Evolutionary conservation across 805 yeast species (phyloP).

Genomic region (Cyberlindnera amylophila): DNA sequence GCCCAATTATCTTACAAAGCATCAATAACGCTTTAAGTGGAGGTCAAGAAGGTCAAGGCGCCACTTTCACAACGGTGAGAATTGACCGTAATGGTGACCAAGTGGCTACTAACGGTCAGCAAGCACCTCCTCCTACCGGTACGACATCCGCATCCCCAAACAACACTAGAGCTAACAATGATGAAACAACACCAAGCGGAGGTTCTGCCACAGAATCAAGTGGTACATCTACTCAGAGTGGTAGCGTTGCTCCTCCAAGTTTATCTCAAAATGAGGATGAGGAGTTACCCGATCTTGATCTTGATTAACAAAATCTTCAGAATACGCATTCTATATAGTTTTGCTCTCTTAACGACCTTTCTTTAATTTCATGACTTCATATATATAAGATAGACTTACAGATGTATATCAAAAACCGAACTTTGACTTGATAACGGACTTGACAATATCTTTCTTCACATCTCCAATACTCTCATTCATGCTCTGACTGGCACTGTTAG

Average conservation of each 20-base stretch:
- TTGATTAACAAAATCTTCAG: neutral
- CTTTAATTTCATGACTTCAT: neutral
- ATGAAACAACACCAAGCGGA: too few relatives aligned
- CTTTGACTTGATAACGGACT: slow-evolving; percentile 48
- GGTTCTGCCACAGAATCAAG: too few relatives aligned
- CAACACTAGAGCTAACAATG: neutral
- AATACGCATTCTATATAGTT: too few relatives aligned
- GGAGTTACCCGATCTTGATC: neutral
- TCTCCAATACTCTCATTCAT: slow-evolving; percentile 49
- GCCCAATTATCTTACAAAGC: slow-evolving; percentile 13
- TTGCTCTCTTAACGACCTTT: neutral
- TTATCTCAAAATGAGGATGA: neutral
- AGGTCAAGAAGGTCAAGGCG: slow-evolving; percentile 12
- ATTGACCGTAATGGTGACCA: slow-evolving; percentile 1
- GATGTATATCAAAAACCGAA: slow-evolving; percentile 51
- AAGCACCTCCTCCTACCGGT: neutral
- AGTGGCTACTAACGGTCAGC: neutral
- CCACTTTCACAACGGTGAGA: slow-evolving; percentile 13
- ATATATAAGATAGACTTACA: too few relatives aligned
- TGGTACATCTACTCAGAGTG: neutral
- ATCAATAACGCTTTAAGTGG: slow-evolving; percentile 15
- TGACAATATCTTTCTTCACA: slow-evolving; percentile 47
- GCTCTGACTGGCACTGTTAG: slow-evolving; percentile 48
- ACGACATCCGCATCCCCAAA: neutral
- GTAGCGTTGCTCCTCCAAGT: neutral